These are phyloP conservation scores for Aquilaria malaccensis DNA, from an alignment of 345 rosid genomes.

Conservation along the genomic window DNA sequence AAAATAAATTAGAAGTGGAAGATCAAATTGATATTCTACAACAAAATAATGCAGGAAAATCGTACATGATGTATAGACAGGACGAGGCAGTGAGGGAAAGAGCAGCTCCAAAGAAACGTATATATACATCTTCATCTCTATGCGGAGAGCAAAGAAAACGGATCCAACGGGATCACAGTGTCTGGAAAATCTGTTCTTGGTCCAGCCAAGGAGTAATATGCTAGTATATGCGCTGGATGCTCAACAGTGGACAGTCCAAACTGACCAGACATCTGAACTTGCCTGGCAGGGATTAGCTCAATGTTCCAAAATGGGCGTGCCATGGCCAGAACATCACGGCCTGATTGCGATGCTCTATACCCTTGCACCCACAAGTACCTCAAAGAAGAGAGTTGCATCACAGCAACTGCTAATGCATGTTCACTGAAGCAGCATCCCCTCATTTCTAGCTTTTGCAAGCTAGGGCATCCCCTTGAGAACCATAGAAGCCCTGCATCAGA, in stretches of 20 bases:
- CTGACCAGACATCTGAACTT: constrained; percentile 17
- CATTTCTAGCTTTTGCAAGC: constrained; percentile 86
- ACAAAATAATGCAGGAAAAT: no score
- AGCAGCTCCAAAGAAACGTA: constrained; percentile 3
- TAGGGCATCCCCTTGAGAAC: constrained; percentile 85
- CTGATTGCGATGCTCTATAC: constrained; percentile 42
- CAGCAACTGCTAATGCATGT: constrained; percentile 64
- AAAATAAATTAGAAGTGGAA: no score
- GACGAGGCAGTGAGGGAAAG: constrained; percentile 1
- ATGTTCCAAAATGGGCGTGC: constrained; percentile 94
- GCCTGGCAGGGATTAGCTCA: constrained; percentile 69
- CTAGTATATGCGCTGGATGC: constrained; percentile 85
- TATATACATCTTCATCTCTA: constrained; percentile 51
- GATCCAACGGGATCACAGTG: constrained; percentile 49
- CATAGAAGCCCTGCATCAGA: constrained; percentile 67
- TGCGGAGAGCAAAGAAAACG: constrained; percentile 2
- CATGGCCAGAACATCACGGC: constrained; percentile 65
- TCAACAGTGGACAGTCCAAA: constrained; percentile 28
- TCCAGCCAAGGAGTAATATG: constrained; percentile 92
- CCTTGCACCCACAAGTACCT: constrained; percentile 99
- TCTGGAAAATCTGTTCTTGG: constrained; percentile 80
- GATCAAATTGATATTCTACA: no score
- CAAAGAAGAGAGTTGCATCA: constrained; percentile 49
- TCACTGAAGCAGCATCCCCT: constrained; percentile 89
- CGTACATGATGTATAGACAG: constrained; percentile 17